Base-by-base conservation (phyloP, 768 basidiomycete species). In the Hygrophorus russula region DNA sequence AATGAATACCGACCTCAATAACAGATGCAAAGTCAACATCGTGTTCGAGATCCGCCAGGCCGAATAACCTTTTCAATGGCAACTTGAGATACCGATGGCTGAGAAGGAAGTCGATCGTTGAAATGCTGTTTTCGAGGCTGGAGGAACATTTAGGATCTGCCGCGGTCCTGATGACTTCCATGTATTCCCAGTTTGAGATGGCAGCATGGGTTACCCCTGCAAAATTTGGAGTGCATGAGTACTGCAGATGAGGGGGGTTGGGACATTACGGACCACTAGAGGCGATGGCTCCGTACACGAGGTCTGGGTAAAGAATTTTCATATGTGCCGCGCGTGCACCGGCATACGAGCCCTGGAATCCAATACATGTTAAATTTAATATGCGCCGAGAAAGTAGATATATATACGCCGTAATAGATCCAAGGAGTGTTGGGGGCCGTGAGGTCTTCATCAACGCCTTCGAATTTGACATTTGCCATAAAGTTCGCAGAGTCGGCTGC, bases 301-400 rank as follows among this genome's bases (percentile, higher is more conserved):
- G 67, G 27, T 91, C 78, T 0, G 91, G 90, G 54, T 90, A 92
- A 18, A 92, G 69, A 27, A 88, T 64, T 43, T 75, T 78, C 83
- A 94, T 90, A 54, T 94, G 88, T 0, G 93, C 93, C 0, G 91
- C 82, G 10, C 92, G 80, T 6, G 92, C 93, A 47, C 93, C 93
- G 8, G 91, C 91, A 51, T 94, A 94, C 0, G 87, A 91, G 6
- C 86, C 84, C 82, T 83, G 51, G 4, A 32, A 49, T 27, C 10
- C 19, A n/a, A n/a, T 24, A 7, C 24, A 35, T 10, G 15, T 33
- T 20, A 15, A 44, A 4, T 19, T 17, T 9, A 9, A 13, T 5
- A n/a, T 9, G 10, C 13, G n/a, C 30, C 19, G 39, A 27, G 44
- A 10, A n/a, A 17, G 14, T 5, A 7, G 15, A 32, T 14, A 13